A percentile compares a stretch with the other conserved stretches of the same genome.
These are phyloP conservation scores for Hericium coralloides DNA, from an alignment of 768 basidiomycete genomes.

Conservation along the genomic window DNA sequence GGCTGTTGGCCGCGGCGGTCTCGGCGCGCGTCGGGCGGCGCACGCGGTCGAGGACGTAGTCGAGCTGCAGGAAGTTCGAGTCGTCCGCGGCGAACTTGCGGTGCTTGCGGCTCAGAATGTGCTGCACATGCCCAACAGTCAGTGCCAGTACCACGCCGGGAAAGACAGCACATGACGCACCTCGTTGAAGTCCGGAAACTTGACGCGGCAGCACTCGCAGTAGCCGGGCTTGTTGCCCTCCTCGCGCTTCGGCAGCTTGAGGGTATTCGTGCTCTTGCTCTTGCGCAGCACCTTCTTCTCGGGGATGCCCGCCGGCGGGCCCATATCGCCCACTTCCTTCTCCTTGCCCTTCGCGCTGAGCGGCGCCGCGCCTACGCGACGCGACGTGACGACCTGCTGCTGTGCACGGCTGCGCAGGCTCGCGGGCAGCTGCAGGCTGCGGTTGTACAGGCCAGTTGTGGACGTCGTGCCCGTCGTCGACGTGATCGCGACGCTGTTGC, in stretches of 20 bases:
- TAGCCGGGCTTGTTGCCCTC: constrained; percentile 91
- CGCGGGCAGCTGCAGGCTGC: constrained; percentile 40
- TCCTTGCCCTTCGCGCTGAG: constrained; percentile 21
- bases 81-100: constrained; percentile 73
- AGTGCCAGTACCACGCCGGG: neutral
- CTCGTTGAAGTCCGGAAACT: constrained; percentile 79
- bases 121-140: constrained; percentile 35
- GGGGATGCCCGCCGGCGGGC: constrained; percentile 55
- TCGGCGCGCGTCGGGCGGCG: constrained; percentile 33
- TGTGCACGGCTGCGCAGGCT: constrained; percentile 47
- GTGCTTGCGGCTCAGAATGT: constrained; percentile 64
- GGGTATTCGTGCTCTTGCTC: constrained; percentile 73
- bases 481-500: constrained; percentile 89
- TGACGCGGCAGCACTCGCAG: constrained; percentile 90
- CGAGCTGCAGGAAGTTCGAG: constrained; percentile 72
- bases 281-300: constrained; percentile 50
- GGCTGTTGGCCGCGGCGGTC: constrained; percentile 14
- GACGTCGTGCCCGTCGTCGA: constrained; percentile 87
- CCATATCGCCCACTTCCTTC: constrained; percentile 44
- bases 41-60: constrained; percentile 61
- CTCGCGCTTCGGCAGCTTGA: constrained; percentile 67
- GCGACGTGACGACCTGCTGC: constrained; percentile 61
- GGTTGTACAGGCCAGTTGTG: constrained; percentile 36
- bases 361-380: constrained; percentile 32
- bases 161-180: constrained; percentile 35